Base-by-base conservation (phyloP, 169 alveolate genomes). In the Cryptosporidium sp. region DNA sequence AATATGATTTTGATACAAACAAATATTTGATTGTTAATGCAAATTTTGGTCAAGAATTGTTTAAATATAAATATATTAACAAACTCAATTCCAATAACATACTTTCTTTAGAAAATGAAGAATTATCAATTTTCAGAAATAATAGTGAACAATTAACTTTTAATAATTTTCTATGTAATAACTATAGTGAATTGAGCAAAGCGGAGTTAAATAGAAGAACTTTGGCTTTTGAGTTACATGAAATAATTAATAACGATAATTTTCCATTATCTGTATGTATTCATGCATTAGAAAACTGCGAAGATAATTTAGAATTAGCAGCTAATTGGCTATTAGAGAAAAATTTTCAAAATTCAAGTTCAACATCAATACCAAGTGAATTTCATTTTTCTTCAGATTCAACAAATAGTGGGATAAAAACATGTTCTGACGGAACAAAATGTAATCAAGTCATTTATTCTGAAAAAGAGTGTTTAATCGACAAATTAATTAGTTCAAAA, bases 311-410 rank as follows among this genome's bases (percentile, higher is more conserved):
- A 44, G 91, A 86, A 2, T 80, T 86, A 21, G 93, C 94, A 10
- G 91, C 93, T 14, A 84, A 86, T 68, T 92, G 93, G 94, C 92
- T 92, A 23, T 72, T 86, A 7, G 93, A 91, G 39, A 53, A 87
- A 69, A 85, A 91, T 10, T 18, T 85, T 44, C 75, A 65, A 16
- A 91, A 86, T 69, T 56, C 75, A 31, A 92, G 85, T 51, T 52
- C 56, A 48, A 6, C 6, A 16, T 16, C 56, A 16, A 67, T n/a
- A 33, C 21, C 5, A 14, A 48, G 12, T 48, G 5, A 48, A 48
- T 48, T 12, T 48, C 23, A 14, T 14, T 3, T 12, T 48, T 16
- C 14, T 2, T 2, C 56, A 14, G 56, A 16, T 14, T 14, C 56
- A 48, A 48, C 18, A 48, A 48, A 48, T 48, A 12, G 23, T 14